Percentiles rank a stretch among this genome's conserved stretches.
Conservation (phyloP, 768 basidiomycete species). For the Mycena pura region DNA sequence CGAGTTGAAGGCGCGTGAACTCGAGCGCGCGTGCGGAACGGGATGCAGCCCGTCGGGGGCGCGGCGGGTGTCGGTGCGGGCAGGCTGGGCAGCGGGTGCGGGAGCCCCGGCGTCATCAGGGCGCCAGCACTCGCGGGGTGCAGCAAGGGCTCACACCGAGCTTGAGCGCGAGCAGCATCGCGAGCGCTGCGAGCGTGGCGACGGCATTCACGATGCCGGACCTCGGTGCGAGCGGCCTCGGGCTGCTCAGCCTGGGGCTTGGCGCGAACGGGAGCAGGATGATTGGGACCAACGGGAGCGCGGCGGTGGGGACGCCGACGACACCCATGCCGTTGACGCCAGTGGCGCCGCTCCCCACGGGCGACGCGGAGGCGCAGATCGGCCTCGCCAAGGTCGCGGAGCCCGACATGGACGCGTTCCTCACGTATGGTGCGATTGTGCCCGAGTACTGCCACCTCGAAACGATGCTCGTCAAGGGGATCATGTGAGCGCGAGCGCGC, state of each 20-base stretch:
- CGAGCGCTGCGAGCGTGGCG: slow-evolving; percentile 33
- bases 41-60: slow-evolving; percentile 35
- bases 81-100: slow-evolving; percentile 34
- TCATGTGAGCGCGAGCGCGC: slow-evolving; percentile 48
- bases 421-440: slow-evolving; percentile 87
- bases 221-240: slow-evolving; percentile 35
- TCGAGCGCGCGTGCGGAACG: slow-evolving; percentile 11
- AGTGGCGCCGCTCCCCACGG: slow-evolving; percentile 73
- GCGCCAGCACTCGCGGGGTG: slow-evolving; percentile 32
- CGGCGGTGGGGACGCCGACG: slow-evolving; percentile 47
- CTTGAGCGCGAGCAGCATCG: slow-evolving; percentile 49
- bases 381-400: slow-evolving; percentile 86
- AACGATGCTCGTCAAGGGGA: slow-evolving; percentile 74
- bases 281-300: slow-evolving; percentile 12
- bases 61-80: too few relatives aligned
- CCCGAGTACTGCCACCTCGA: slow-evolving; percentile 85
- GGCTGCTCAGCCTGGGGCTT: slow-evolving; percentile 34
- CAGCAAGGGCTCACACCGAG: slow-evolving; percentile 50
- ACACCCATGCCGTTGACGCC: slow-evolving; percentile 70
- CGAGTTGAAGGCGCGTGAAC: slow-evolving; percentile 41
- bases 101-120: slow-evolving; percentile 37
- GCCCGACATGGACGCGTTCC: slow-evolving; percentile 83
- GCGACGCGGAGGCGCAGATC: slow-evolving; percentile 74
- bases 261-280: slow-evolving; percentile 25
- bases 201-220: slow-evolving; percentile 69